A percentile compares a stretch with the other conserved stretches of the same genome.
Conservation (phyloP, 345 rosid species). For the Rhodamnia rubescens region DNA sequence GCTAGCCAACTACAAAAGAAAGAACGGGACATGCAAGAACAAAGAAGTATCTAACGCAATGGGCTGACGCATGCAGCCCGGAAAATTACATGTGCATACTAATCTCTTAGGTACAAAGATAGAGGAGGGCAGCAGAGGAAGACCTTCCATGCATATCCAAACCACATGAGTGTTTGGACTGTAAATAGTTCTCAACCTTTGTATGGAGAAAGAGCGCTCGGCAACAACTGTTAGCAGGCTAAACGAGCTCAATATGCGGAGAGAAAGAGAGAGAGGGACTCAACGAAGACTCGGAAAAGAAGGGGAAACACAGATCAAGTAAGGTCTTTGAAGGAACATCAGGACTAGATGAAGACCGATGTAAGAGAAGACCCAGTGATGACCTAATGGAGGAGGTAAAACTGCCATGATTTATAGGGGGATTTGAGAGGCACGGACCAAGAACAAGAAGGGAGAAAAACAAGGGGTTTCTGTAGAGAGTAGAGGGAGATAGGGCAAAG, state of each 20-base stretch:
- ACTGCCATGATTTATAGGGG: neutral
- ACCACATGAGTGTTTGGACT: neutral
- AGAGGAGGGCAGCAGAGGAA: neutral
- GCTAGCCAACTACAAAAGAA: neutral
- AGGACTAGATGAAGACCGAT: neutral
- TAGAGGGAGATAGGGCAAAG: neutral
- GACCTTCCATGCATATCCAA: neutral
- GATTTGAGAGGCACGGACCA: neutral
- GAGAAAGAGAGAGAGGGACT: neutral
- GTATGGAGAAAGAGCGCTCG: neutral
- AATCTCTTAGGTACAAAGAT: neutral
- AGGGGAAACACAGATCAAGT: neutral
- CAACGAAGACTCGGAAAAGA: neutral
- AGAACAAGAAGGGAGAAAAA: neutral
- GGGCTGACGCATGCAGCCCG: neutral
- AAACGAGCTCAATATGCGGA: neutral
- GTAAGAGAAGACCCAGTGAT: neutral
- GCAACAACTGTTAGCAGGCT: neutral
- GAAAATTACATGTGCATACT: neutral
- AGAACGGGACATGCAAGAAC: neutral
- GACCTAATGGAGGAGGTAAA: neutral
- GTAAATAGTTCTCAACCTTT: neutral
- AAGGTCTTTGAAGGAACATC: neutral
- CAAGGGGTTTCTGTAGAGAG: neutral
- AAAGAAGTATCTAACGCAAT: neutral